Percentiles rank a stretch among this genome's conserved stretches.
Conservation (phyloP, 805 yeast species). For the Cyberlindnera mississippiensis region DNA sequence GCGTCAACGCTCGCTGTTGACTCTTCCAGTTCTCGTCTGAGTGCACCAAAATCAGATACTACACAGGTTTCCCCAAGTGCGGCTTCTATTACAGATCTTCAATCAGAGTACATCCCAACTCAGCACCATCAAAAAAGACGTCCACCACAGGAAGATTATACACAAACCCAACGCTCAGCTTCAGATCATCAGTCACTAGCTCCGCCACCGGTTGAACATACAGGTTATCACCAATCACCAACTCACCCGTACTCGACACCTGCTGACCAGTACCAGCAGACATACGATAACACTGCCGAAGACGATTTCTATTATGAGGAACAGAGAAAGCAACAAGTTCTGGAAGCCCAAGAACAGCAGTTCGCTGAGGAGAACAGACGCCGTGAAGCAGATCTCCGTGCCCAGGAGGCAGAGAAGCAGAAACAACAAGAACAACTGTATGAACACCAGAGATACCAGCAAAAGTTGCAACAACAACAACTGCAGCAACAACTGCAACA, state of each 20-base stretch:
- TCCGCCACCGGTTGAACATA: conserved; percentile 12
- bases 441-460: conserved; percentile 15
- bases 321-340: neutral
- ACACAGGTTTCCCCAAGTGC: conserved; percentile 1
- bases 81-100: conserved; percentile 3
- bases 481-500: conserved; percentile 24
- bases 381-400: conserved; percentile 15
- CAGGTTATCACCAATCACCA: neutral
- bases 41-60: conserved; percentile 6
- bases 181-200: conserved; percentile 12
- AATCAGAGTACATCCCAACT: conserved; percentile 15
- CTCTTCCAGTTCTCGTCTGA: conserved; percentile 1
- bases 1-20: conserved; percentile 15
- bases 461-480: conserved; percentile 22
- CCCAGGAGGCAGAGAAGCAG: conserved; percentile 16
- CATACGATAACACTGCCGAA: neutral
- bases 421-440: conserved; percentile 13
- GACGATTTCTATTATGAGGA: conserved; percentile 2
- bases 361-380: conserved; percentile 18
- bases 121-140: conserved; percentile 23
- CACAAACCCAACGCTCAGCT: conserved; percentile 4
- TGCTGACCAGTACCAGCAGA: neutral
- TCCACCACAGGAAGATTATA: conserved; percentile 19
- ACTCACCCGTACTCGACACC: conserved; percentile 3
- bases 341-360: conserved; percentile 2